These are phyloP conservation scores for Hemileccinum impolitum DNA, from an alignment of 768 basidiomycete species.

Conservation along the genomic window DNA sequence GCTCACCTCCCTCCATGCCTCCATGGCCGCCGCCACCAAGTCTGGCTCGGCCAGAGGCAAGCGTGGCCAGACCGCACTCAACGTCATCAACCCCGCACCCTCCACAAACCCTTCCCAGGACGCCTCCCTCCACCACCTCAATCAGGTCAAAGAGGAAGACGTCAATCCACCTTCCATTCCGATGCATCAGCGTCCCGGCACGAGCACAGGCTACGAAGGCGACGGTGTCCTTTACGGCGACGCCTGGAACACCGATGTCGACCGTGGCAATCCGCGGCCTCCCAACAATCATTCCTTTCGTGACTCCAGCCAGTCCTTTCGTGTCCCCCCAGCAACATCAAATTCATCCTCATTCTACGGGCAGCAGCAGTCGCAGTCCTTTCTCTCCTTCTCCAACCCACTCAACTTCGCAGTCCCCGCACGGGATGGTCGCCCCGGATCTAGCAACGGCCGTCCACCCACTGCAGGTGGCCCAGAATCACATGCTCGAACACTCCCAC, in stretches of 20 bases:
- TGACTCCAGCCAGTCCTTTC: conserved; percentile 81
- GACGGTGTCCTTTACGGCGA: conserved; percentile 29
- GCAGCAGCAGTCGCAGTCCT: conserved; percentile 59
- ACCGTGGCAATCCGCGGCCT: conserved; percentile 36
- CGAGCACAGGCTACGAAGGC: conserved; percentile 67
- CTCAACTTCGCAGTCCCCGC: conserved; percentile 44
- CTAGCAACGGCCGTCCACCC: conserved; percentile 48
- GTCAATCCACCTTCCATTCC: conserved; percentile 23
- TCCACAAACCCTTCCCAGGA: conserved; percentile 18
- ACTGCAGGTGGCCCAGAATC: conserved; percentile 48
- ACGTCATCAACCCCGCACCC: conserved; percentile 15
- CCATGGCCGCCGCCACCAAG: conserved; percentile 61
- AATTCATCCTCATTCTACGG: conserved; percentile 37
- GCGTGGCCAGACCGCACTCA: conserved; percentile 29
- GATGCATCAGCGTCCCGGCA: conserved; percentile 60
- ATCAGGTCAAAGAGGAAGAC: conserved; percentile 44
- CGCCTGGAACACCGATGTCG: conserved; percentile 38
- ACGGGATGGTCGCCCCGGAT: conserved; percentile 44
- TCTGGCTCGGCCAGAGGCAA: conserved; percentile 37
- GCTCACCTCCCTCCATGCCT: conserved; percentile 77
- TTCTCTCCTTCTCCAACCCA: conserved; percentile 55
- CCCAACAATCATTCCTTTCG: conserved; percentile 67
- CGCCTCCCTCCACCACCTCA: conserved; percentile 15
- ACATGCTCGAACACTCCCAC: conserved; percentile 58
- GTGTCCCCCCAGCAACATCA: conserved; percentile 50